A percentile compares a stretch with the other conserved stretches of the same genome.
phyloP scores from a whole-genome alignment of 2,329 filamentous ascomycete species.

The Pseudomassariella vexata region DNA sequence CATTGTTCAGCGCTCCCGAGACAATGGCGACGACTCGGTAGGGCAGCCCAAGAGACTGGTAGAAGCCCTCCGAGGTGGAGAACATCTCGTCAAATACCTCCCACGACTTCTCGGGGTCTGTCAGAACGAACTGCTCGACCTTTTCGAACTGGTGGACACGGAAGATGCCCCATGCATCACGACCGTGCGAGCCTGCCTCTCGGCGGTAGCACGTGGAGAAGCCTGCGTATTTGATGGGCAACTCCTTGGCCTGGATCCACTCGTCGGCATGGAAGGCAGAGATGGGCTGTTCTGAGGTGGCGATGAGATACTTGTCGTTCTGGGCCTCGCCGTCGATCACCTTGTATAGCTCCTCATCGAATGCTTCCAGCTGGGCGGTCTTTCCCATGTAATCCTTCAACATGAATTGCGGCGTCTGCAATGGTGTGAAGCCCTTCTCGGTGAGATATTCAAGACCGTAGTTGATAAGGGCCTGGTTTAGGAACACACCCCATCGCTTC shows the following conservation, averaged over 20 bases:
- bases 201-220: conserved; percentile 95
- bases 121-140: conserved; percentile 47
- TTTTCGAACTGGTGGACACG: conserved; percentile 98
- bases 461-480: conserved; percentile 91
- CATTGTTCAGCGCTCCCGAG: conserved; percentile 90
- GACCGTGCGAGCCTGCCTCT: conserved; percentile 86
- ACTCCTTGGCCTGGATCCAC: conserved; percentile 78
- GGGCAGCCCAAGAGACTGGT: conserved; percentile 80
- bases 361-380: conserved; percentile 93
- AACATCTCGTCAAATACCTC: conserved; percentile 94
- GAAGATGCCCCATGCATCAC: conserved; percentile 97
- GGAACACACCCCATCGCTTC: conserved; percentile 80
- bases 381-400: conserved; percentile 94
- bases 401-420: conserved; percentile 92
- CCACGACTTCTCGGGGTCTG: conserved; percentile 88
- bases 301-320: conserved; percentile 75
- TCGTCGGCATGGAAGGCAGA: conserved; percentile 90
- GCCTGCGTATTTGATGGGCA: conserved; percentile 88
- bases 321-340: conserved; percentile 82
- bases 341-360: conserved; percentile 98
- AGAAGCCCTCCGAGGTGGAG: conserved; percentile 84
- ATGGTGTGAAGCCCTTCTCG: conserved; percentile 72
- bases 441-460: conserved; percentile 89
- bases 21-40: conserved; percentile 93
- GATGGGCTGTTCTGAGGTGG: conserved; percentile 91